These are phyloP conservation scores for Aspergillus incahuasiensis DNA, from an alignment of 495 filamentous ascomycete genomes.

Conservation along the genomic window DNA sequence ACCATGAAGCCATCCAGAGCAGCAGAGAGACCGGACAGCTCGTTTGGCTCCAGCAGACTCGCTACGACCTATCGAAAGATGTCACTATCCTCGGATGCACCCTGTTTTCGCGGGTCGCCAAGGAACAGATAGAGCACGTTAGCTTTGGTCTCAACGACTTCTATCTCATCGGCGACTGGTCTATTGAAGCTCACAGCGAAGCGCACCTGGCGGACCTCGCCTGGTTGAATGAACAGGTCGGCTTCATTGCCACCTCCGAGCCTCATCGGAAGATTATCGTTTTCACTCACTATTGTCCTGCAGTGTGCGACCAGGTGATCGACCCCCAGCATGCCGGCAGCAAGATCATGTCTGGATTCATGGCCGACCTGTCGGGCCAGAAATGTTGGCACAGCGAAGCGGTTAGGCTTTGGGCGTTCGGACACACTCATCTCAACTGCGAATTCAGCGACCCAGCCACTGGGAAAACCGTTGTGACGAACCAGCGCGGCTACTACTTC, in stretches of 20 bases:
- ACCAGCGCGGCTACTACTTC: conserved; percentile 31
- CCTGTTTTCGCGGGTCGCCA: conserved; percentile 37
- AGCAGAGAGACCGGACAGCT: conserved; percentile 26
- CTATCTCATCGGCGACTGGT: conserved; percentile 36
- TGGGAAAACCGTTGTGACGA: conserved; percentile 24
- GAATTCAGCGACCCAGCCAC: conserved; percentile 26
- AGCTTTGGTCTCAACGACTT: conserved; percentile 40
- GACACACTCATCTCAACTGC: conserved; percentile 50
- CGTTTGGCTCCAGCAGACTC: conserved; percentile 37
- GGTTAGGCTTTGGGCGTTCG: conserved; percentile 49
- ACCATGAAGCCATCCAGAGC: background rate
- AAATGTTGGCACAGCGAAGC: conserved; percentile 33
- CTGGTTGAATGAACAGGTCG: conserved; percentile 43
- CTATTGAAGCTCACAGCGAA: conserved; percentile 30
- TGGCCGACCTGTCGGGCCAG: conserved; percentile 34
- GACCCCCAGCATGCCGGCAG: background rate
- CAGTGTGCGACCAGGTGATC: background rate
- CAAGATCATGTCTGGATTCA: background rate
- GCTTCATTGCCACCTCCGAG: conserved; percentile 17
- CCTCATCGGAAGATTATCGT: conserved; percentile 31
- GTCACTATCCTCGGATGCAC: conserved; percentile 46
- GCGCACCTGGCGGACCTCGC: conserved; percentile 31
- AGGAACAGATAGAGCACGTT: conserved; percentile 22
- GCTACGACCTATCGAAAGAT: conserved; percentile 29
- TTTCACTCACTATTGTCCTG: conserved; percentile 16